Evolutionary conservation across 345 rosid genomes (phyloP).

Genomic region (Dipteronia sinensis): DNA sequence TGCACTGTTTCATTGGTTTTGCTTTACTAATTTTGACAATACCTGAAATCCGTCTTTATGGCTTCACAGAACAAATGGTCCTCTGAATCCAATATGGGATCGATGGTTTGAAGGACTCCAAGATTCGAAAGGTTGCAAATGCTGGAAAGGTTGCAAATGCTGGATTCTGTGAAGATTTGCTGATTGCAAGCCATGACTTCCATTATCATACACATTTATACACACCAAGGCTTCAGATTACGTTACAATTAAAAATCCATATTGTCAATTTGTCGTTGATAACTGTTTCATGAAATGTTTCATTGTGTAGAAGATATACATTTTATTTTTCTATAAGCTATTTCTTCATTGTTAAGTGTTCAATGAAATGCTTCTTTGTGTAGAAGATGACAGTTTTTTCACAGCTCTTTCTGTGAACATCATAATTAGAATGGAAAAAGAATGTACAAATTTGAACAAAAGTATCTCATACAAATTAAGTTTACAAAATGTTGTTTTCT

Average conservation of each 20-base stretch:
- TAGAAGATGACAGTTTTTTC: conserved; percentile 13
- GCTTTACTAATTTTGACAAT: neutral
- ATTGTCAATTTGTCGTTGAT: neutral
- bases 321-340: conserved; percentile 17
- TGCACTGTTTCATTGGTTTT: neutral
- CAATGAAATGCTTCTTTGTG: conserved; percentile 30
- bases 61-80: conserved; percentile 66
- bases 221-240: conserved; percentile 17
- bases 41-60: neutral
- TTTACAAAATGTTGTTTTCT: neutral
- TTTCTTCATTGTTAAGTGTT: conserved; percentile 14
- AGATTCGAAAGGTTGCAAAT: conserved; percentile 58
- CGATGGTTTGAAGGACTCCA: conserved; percentile 83
- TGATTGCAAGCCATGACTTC: conserved; percentile 4
- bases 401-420: neutral
- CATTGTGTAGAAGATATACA: conserved; percentile 24
- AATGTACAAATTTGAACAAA: conserved; percentile 10
- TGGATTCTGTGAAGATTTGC: conserved; percentile 52
- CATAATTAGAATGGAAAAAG: conserved; percentile 3
- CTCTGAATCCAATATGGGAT: conserved; percentile 73
- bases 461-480: neutral
- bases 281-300: conserved; percentile 19
- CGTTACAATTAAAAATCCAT: conserved; percentile 7
- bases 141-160: conserved; percentile 48
- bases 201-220: neutral